These are phyloP conservation scores for Symbiotaphrina buchneri DNA, from an alignment of 495 filamentous ascomycete species.

Conservation along the genomic window DNA sequence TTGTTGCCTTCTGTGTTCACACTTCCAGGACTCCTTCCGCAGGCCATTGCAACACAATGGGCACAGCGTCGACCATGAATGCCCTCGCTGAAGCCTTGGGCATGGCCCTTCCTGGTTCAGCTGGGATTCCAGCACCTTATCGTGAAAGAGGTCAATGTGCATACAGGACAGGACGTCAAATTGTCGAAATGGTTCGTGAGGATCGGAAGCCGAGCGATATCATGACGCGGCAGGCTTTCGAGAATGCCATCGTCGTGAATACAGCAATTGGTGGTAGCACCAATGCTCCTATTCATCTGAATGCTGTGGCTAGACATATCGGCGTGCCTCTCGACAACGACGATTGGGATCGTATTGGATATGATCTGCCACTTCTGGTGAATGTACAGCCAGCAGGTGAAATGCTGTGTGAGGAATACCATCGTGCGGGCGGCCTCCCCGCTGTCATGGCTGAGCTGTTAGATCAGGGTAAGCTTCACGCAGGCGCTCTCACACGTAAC, in stretches of 20 bases:
- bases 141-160: conserved; percentile 26
- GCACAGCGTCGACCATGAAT: conserved; percentile 34
- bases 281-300: conserved; percentile 31
- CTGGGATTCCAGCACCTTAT: conserved; percentile 29
- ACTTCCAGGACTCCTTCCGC: no score
- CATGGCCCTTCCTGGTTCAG: conserved; percentile 30
- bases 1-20: no score
- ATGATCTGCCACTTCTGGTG: conserved; percentile 23
- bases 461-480: conserved; percentile 20
- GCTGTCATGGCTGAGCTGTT: conserved; percentile 28
- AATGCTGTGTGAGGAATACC: conserved; percentile 27
- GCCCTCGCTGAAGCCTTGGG: conserved; percentile 29
- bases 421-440: conserved; percentile 27
- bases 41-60: conserved; percentile 39
- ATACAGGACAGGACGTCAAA: conserved; percentile 26
- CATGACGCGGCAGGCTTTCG: conserved; percentile 29
- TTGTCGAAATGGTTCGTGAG: conserved; percentile 28
- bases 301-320: conserved; percentile 28
- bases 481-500: conserved; percentile 21
- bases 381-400: conserved; percentile 32
- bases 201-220: conserved; percentile 32
- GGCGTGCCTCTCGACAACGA: conserved; percentile 25
- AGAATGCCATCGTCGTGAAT: conserved; percentile 29
- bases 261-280: conserved; percentile 32
- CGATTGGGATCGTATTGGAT: conserved; percentile 28